Base-by-base conservation (phyloP, 768 basidiomycete species). In the Serendipita vermifera region DNA sequence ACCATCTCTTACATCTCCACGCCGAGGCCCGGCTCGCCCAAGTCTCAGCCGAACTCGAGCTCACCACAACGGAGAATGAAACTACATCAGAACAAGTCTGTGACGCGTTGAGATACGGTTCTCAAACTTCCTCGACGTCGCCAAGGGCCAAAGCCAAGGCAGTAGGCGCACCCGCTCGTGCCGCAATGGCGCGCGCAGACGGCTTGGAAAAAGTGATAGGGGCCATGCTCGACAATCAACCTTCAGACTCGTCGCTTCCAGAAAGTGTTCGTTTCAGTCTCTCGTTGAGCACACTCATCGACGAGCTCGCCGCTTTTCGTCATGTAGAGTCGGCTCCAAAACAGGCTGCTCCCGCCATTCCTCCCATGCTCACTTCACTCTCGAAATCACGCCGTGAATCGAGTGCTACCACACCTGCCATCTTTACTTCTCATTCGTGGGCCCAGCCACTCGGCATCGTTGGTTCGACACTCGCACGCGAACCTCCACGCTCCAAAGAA, bases 1-100 rank as follows among this genome's bases (percentile, higher is more conserved):
- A 91, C 68, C 85, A 90, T 68, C 80, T 88, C 75, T 72, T 89
- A 48, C 90, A 85, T 85, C 83, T 83, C 5, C 88, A 90, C 67
- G 81, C 76, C 9, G 74, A 82, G 60, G 87, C 87, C 13, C 77
- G 88, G 57, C 86, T 87, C 60, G 81, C 83, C 5, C 88, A 91
- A 67, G 87, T 84, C 3, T 78, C 87, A 29, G 85, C 86, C 55
- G 87, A 89, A 67, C 77, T 91, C 75, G 85, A 33, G 73, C 29
- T 64, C 40, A 53, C 77, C 59, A 75, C 84, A 9, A 83, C 84
- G 36, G 86, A 90, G 62, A 81, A 80, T 57, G 87, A 80, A 61
- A 82, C 85, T 59, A 84, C 86, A 64, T 83, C 85, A 11, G 82
- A 84, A 17, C 81, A 85, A 57, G 69, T 71, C 3, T 69, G 68